Conservation (phyloP, 345 rosid genomes). For the Sonneratia alba region DNA sequence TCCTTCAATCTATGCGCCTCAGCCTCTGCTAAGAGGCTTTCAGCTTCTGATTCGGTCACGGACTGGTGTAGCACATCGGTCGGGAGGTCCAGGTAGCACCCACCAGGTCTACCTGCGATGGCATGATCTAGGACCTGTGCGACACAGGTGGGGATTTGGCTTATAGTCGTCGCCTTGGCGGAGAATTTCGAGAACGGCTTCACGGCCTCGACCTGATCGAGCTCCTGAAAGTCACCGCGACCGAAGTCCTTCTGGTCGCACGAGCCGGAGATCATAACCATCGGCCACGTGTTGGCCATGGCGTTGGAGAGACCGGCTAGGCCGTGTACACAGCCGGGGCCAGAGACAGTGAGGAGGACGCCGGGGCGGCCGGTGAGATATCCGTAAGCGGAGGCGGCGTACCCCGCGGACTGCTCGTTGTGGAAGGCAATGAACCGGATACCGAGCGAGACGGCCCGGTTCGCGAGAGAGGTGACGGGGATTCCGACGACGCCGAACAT, state of each 20-base stretch:
- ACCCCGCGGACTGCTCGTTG: constrained; percentile 98
- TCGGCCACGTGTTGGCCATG: too few relatives aligned
- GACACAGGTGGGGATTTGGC: constrained; percentile 66
- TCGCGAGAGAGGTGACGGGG: constrained; percentile 89
- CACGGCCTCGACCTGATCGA: constrained; percentile 83
- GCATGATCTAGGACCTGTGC: constrained; percentile 64
- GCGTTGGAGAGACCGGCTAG: too few relatives aligned
- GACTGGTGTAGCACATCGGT: constrained; percentile 80
- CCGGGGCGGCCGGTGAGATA: constrained; percentile 48
- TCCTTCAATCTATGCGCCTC: constrained; percentile 13
- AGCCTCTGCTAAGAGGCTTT: constrained; percentile 31
- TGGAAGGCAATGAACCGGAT: constrained; percentile 91
- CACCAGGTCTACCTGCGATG: constrained; percentile 68
- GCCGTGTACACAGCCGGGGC: too few relatives aligned
- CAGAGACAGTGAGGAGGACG: too few relatives aligned
- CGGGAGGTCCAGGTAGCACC: constrained; percentile 86
- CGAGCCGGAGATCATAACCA: too few relatives aligned
- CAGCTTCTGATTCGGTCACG: constrained; percentile 58
- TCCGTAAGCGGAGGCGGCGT: constrained; percentile 94
- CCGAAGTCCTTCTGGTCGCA: constrained; percentile 39
- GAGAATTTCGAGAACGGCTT: constrained; percentile 68
- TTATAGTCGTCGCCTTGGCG: constrained; percentile 49
- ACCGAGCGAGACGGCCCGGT: constrained; percentile 64
- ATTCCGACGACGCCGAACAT: constrained; percentile 98
- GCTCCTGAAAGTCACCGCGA: constrained; percentile 94